phyloP scores from a whole-genome alignment of 768 basidiomycete species.

The Paxillus rubicundulus region DNA sequence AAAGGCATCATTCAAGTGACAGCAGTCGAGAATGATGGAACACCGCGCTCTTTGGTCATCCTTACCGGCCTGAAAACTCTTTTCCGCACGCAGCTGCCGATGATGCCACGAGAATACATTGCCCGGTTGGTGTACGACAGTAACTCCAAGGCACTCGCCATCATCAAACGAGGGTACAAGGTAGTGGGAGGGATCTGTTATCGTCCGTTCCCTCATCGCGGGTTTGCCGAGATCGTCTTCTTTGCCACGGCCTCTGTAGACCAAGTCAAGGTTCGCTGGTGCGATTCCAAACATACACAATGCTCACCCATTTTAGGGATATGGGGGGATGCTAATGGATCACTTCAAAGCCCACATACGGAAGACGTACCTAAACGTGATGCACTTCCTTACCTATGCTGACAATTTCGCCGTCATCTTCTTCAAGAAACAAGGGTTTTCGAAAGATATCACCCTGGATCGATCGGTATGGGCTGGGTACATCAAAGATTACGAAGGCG shows the following conservation, averaged over 20 bases:
- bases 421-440: slow-evolving; percentile 99
- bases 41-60: slow-evolving; percentile 75
- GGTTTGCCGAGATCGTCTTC: slow-evolving; percentile 98
- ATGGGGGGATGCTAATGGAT: slow-evolving; percentile 98
- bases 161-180: slow-evolving; percentile 91
- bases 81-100: slow-evolving; percentile 95
- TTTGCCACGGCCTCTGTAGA: slow-evolving; percentile 96
- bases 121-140: slow-evolving; percentile 90
- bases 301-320: slow-evolving; percentile 59
- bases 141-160: slow-evolving; percentile 91
- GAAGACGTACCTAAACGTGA: slow-evolving; percentile 78
- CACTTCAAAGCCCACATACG: slow-evolving; percentile 94
- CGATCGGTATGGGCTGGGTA: slow-evolving; percentile 95
- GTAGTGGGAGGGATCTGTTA: slow-evolving; percentile 98
- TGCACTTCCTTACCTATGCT: slow-evolving; percentile 96
- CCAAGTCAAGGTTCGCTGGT: slow-evolving; percentile 82
- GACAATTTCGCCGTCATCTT: slow-evolving; percentile 99
- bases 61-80: slow-evolving; percentile 95
- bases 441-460: slow-evolving; percentile 93
- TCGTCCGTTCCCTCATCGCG: slow-evolving; percentile 90
- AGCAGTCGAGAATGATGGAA: slow-evolving; percentile 79
- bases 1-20: slow-evolving; percentile 80
- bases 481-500: slow-evolving; percentile 99
- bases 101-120: slow-evolving; percentile 99
- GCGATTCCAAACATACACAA: not conserved